phyloP scores from a whole-genome alignment of 805 yeast species.

The Metschnikowia chrysomelidarum region DNA sequence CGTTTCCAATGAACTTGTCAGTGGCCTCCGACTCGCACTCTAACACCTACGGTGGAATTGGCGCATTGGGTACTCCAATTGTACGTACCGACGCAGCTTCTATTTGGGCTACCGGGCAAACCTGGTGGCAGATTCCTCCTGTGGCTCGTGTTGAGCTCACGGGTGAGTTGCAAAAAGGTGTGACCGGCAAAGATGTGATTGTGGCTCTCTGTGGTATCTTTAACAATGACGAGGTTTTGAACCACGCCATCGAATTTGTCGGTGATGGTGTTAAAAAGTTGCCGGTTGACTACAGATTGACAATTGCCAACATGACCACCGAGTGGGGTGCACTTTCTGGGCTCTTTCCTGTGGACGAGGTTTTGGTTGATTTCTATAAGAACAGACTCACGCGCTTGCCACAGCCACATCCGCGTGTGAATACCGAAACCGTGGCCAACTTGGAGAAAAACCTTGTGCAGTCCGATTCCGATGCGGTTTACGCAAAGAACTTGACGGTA shows the following conservation, averaged over 20 bases:
- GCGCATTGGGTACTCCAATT: constrained; percentile 93
- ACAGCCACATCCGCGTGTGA: constrained; percentile 83
- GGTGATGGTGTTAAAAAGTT: constrained; percentile 74
- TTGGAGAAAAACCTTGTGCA: constrained; percentile 43
- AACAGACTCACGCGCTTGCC: constrained; percentile 56
- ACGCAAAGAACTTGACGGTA: constrained; percentile 83
- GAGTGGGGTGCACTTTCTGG: constrained; percentile 75
- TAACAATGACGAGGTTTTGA: constrained; percentile 88
- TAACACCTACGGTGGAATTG: constrained; percentile 96
- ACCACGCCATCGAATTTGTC: constrained; percentile 90
- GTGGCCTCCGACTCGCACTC: constrained; percentile 99
- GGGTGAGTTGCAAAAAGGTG: constrained; percentile 81
- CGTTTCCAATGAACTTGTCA: constrained; percentile 87
- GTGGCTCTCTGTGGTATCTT: constrained; percentile 93
- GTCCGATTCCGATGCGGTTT: constrained; percentile 76
- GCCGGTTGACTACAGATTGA: constrained; percentile 53
- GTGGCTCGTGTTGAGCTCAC: constrained; percentile 89
- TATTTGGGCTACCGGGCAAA: constrained; percentile 99
- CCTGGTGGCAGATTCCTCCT: constrained; percentile 99
- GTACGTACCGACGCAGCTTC: constrained; percentile 99
- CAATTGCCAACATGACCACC: constrained; percentile 24
- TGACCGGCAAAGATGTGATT: constrained; percentile 95
- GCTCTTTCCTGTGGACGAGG: constrained; percentile 90
- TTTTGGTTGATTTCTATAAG: constrained; percentile 75
- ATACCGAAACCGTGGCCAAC: constrained; percentile 52